Conservation (phyloP, 257 asterid species). For the Penstemon davidsonii region DNA sequence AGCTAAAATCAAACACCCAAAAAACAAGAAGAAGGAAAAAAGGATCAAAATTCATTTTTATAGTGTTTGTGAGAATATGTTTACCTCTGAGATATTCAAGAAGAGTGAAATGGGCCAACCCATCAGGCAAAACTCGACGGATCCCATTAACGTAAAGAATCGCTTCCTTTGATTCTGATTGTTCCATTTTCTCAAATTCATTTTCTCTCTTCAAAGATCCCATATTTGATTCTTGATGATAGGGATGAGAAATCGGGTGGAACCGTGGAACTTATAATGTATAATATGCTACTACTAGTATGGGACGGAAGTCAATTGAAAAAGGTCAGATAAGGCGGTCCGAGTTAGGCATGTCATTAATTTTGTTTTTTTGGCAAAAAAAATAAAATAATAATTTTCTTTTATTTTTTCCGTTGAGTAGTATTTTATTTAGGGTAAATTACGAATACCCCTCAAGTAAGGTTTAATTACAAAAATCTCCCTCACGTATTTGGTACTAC, state of each 20-base stretch:
- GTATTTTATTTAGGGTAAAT: too few species aligned
- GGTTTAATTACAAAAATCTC: too few species aligned
- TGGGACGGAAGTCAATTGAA: too few species aligned
- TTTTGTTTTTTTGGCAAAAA: too few species aligned
- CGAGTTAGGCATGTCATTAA: too few species aligned
- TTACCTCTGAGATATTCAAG: conserved; percentile 94
- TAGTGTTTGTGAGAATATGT: not conserved
- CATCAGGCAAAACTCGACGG: conserved; percentile 85
- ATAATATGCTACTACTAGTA: too few species aligned
- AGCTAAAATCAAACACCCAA: conserved; percentile 6
- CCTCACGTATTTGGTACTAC: too few species aligned
- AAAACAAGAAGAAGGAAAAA: not conserved
- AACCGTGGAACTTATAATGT: too few species aligned
- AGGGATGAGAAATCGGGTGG: not conserved
- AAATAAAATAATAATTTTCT: too few species aligned
- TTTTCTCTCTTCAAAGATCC: conserved; percentile 58
- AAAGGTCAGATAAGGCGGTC: too few species aligned
- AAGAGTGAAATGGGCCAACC: conserved; percentile 84
- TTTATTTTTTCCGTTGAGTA: too few species aligned
- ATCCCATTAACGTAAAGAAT: conserved; percentile 82
- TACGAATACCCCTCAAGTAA: too few species aligned
- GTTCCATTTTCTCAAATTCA: conserved; percentile 34
- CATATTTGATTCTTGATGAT: conserved; percentile 34
- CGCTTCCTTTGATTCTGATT: conserved; percentile 51
- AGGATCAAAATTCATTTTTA: not conserved